Percentiles rank a stretch among this genome's conserved stretches.
phyloP scores from a whole-genome alignment of 139 green algal species.

The Tetradesmus obliquus region DNA sequence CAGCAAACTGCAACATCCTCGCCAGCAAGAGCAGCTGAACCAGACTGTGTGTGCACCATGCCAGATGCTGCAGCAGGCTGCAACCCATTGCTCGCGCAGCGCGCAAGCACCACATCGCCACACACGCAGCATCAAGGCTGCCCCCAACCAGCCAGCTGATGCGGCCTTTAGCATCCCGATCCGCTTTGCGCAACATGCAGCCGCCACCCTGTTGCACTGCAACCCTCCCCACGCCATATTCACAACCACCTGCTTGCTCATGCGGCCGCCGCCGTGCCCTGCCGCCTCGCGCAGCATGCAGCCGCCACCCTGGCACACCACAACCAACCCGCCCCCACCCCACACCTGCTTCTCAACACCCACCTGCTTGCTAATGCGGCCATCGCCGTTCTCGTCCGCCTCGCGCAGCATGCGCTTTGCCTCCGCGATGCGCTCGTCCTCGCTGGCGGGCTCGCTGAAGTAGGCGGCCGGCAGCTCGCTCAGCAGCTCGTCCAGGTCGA shows the following conservation, averaged over 20 bases:
- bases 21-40: too few relatives aligned
- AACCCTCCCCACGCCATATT: too few relatives aligned
- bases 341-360: background rate
- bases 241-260: too few relatives aligned
- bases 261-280: too few relatives aligned
- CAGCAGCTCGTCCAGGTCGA: constrained; percentile 85
- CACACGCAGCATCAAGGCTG: too few relatives aligned
- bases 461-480: constrained; percentile 61
- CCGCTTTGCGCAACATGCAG: constrained; percentile 87
- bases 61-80: too few relatives aligned
- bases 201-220: background rate
- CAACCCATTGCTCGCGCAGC: too few relatives aligned
- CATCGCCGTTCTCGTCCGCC: constrained; percentile 88
- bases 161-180: constrained; percentile 85
- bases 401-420: constrained; percentile 90
- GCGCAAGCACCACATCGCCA: too few relatives aligned
- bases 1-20: too few relatives aligned
- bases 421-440: constrained; percentile 60
- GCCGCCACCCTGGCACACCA: background rate
- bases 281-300: background rate
- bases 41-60: too few relatives aligned
- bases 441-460: constrained; percentile 8
- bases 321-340: background rate
- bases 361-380: constrained; percentile 77
- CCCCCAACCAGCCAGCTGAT: constrained; percentile 70